Percentiles rank a stretch among this genome's conserved stretches.
phyloP scores from a whole-genome alignment of 768 basidiomycete genomes.

The Obba rivulosa region DNA sequence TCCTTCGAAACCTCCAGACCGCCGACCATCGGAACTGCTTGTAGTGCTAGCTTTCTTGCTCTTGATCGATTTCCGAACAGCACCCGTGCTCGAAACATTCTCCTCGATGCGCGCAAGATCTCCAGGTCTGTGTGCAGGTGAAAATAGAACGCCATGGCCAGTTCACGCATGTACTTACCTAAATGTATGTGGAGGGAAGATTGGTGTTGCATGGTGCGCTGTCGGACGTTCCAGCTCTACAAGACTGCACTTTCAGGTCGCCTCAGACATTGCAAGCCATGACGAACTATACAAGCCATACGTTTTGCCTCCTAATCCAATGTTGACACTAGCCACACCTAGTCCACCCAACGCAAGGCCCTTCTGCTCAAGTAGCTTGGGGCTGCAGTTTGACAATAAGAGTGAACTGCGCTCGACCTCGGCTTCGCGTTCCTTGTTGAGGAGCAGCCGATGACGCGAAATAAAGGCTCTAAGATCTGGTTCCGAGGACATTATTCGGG shows the following conservation, averaged over 20 bases:
- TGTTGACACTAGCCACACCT: constrained; percentile 61
- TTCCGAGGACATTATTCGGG: constrained; percentile 19
- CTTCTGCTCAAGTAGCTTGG: constrained; percentile 81
- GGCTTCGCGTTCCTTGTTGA: constrained; percentile 71
- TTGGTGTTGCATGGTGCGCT: constrained; percentile 65
- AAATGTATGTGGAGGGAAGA: constrained; percentile 85
- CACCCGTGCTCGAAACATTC: constrained; percentile 38
- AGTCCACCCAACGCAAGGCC: constrained; percentile 78
- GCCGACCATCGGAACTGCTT: constrained; percentile 26
- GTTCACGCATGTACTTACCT: constrained; percentile 38
- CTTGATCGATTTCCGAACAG: constrained; percentile 35
- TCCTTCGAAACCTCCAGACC: constrained; percentile 53
- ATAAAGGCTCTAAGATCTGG: constrained; percentile 51
- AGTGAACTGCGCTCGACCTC: constrained; percentile 79
- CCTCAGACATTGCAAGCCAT: neutral
- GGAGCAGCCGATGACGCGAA: constrained; percentile 57
- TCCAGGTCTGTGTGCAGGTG: constrained; percentile 53
- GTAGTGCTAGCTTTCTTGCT: constrained; percentile 36
- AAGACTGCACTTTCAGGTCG: constrained; percentile 48
- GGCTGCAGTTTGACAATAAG: constrained; percentile 75
- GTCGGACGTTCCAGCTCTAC: constrained; percentile 81
- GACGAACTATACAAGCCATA: constrained; percentile 26
- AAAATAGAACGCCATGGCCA: neutral
- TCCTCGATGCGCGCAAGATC: constrained; percentile 86
- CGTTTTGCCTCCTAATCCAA: constrained; percentile 94